Conservation (phyloP, 2,329 filamentous ascomycete species). For the Diaporthe aspalathi region DNA sequence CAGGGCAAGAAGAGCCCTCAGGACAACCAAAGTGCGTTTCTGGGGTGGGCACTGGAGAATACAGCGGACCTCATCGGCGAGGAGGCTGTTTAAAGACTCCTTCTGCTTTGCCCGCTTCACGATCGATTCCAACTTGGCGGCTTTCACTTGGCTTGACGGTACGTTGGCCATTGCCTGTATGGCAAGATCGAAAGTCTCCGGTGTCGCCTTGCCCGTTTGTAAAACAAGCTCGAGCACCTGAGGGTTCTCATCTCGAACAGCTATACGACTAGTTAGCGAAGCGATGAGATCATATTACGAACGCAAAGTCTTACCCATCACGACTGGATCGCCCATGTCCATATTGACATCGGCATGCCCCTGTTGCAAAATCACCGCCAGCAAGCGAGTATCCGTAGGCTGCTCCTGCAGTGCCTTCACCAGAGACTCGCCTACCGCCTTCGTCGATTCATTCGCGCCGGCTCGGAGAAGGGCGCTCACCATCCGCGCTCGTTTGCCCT, state of each 20-base stretch:
- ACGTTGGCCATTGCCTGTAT: constrained; percentile 57
- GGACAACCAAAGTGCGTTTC: constrained; percentile 55
- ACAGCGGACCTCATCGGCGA: constrained; percentile 63
- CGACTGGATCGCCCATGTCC: constrained; percentile 57
- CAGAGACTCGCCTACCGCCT: constrained; percentile 57
- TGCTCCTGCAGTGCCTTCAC: constrained; percentile 55
- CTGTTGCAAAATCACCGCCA: constrained; percentile 60
- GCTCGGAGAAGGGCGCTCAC: constrained; percentile 58
- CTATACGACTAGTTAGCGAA: constrained; percentile 45
- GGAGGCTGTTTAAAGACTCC: constrained; percentile 56
- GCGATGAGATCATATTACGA: background rate
- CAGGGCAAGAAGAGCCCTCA: constrained; percentile 60
- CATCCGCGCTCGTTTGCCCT: constrained; percentile 58
- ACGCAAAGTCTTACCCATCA: constrained; percentile 46
- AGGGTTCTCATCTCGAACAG: constrained; percentile 57
- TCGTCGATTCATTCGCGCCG: constrained; percentile 51
- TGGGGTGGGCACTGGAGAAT: constrained; percentile 53
- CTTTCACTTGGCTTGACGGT: constrained; percentile 59
- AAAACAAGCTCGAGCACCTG: constrained; percentile 62
- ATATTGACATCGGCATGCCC: constrained; percentile 66
- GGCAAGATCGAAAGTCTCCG: constrained; percentile 56
- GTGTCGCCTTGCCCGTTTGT: constrained; percentile 57
- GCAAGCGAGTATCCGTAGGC: constrained; percentile 62
- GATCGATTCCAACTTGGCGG: constrained; percentile 61
- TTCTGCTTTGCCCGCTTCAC: constrained; percentile 57